Percentiles rank a stretch among this genome's conserved stretches.
Evolutionary conservation across 2,329 filamentous ascomycete species (phyloP).

Genomic region (Beauveria brongniartii): DNA sequence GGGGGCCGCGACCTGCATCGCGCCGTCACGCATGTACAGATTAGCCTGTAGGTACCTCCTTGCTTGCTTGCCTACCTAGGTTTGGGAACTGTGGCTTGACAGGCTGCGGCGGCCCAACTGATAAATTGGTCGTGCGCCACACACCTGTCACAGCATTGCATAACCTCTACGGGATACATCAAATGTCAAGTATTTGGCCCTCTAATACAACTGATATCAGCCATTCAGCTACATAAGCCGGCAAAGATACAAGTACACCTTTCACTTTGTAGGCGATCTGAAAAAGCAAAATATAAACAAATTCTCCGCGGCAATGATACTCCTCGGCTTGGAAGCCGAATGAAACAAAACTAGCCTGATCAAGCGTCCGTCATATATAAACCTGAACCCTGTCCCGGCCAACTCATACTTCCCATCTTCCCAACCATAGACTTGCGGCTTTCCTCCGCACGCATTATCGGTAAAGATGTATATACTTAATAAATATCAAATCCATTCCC

Average conservation of each 20-base stretch:
- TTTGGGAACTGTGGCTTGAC: neutral
- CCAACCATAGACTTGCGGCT: neutral
- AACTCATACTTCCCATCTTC: neutral
- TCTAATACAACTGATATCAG: no score
- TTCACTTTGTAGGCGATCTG: no score
- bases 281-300: neutral
- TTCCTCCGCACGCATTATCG: neutral
- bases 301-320: neutral
- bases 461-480: neutral
- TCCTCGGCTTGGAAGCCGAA: neutral
- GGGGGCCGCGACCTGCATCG: constrained; percentile 2
- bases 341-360: neutral
- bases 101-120: neutral
- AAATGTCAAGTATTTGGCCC: no score
- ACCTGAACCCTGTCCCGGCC: neutral
- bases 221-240: no score
- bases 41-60: neutral
- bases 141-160: neutral
- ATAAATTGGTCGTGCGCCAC: neutral
- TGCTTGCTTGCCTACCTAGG: neutral
- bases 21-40: neutral
- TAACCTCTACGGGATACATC: no score
- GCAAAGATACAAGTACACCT: no score
- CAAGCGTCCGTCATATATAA: neutral
- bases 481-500: neutral